Evolutionary conservation across 768 basidiomycete genomes (phyloP).

Genomic region (Calocera viscosa): DNA sequence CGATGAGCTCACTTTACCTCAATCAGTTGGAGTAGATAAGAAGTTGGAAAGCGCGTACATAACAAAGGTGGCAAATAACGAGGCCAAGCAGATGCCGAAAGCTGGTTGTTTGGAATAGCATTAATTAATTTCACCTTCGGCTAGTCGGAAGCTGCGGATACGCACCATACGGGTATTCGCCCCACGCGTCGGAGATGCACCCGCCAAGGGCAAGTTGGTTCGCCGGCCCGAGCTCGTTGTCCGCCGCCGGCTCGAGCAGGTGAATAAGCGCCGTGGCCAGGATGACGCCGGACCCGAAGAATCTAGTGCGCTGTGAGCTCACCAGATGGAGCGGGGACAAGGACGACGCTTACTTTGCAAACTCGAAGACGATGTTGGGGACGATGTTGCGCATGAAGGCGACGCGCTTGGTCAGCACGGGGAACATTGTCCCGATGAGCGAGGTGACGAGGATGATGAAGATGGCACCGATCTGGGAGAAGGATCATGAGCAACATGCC

Average conservation of each 20-base stretch:
- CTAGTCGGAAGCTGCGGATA: not conserved
- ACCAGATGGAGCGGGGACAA: not conserved
- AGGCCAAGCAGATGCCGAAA: constrained; percentile 21
- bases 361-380: constrained; percentile 20
- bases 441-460: constrained; percentile 17
- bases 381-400: constrained; percentile 13
- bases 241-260: constrained; percentile 18
- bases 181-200: constrained; percentile 22
- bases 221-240: not conserved
- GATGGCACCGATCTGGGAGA: not conserved
- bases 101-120: not conserved
- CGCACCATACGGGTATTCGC: constrained; percentile 22
- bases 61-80: constrained; percentile 21
- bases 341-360: constrained; percentile 19
- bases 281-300: constrained; percentile 20
- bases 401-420: constrained; percentile 19
- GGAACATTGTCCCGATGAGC: constrained; percentile 21
- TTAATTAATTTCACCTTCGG: not conserved
- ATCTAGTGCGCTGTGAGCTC: not conserved
- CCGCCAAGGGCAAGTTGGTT: constrained; percentile 15
- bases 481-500: not conserved
- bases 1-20: too few relatives aligned
- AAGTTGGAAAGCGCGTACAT: constrained; percentile 18
- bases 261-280: constrained; percentile 22
- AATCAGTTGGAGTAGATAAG: too few relatives aligned